Base-by-base conservation (phyloP, 83 land plant genomes). In the Thuja plicata region DNA sequence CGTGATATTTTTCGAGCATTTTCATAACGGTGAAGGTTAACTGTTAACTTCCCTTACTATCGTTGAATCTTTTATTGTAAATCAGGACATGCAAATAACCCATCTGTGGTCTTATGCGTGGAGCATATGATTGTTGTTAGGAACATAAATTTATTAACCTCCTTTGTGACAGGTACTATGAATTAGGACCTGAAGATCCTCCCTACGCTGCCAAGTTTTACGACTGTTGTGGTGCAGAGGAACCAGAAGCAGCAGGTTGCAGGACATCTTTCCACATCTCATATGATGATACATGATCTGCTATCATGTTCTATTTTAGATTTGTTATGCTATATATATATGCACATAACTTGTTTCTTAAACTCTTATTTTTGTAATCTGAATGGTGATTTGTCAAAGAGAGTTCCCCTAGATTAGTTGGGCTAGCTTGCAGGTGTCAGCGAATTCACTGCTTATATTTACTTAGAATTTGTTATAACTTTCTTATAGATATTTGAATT, bases 171-270 rank as follows among this genome's bases (percentile, higher is more conserved):
- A 97, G 99, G 95, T 97, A 97, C 94, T 97, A 97, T 90, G 99
- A 97, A 87, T 87, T 97, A 87, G 94, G 94, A 60, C 97, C 97
- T 4, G 94, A 96, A 82, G 99, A 96, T 89, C 99, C 99, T 54
- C 99, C 99, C 1, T 97, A 97, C 89, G 99, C 96, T 82, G 99
- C 99, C 66, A 97, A 94, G 89, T 97, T 97, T 89, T 97, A 96
- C 78, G 99, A 97, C 87, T 97, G 99, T 83, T 97, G 99, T 92
- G 99, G 99, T 48, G 98, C 99, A n/a, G 99, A 97, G 91, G 98
- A 97, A 40, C 94, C 92, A 41, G 91, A 93, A 48, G 99, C 99
- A 24, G 21, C 93, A 46, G 99, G 99, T 81, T 97, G 99, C 92
- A 93, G 86, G 13, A 91, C 96, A 50, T 91, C 93, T 76, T 91